phyloP scores from a whole-genome alignment of 495 filamentous ascomycete genomes.

The Hypoxylon lienhwacheense region DNA sequence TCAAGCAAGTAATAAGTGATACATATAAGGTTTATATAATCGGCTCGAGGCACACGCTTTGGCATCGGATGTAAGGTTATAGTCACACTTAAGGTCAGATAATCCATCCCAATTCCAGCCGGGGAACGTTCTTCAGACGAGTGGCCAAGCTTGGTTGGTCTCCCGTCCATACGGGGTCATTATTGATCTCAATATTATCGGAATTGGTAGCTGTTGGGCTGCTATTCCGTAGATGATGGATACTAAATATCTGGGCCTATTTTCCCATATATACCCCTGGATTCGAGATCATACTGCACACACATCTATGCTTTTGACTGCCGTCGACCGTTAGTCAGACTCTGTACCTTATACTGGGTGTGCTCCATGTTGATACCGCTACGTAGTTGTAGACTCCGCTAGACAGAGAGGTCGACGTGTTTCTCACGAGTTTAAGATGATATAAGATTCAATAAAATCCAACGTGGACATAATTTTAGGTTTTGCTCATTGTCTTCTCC shows the following conservation, averaged over 20 bases:
- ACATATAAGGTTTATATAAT: slow-evolving; percentile 10
- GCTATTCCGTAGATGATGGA: too few species aligned
- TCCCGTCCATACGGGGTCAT: too few species aligned
- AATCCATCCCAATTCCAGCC: neutral
- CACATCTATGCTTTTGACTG: too few species aligned
- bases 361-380: too few species aligned
- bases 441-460: neutral
- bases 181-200: too few species aligned
- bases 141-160: neutral
- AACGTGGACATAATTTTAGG: slow-evolving; percentile 5
- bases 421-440: neutral
- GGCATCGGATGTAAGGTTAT: slow-evolving; percentile 1
- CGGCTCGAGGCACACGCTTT: neutral
- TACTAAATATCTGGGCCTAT: too few species aligned
- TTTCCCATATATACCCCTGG: too few species aligned
- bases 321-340: too few species aligned
- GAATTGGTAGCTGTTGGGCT: too few species aligned
- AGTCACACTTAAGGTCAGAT: neutral
- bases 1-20: neutral
- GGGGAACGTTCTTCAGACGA: slow-evolving; percentile 11
- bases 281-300: too few species aligned
- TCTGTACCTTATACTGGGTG: too few species aligned
- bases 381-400: neutral
- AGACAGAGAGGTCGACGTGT: neutral
- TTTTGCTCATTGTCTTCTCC: too few species aligned